These are phyloP conservation scores for Dactylorhiza incarnata DNA, from an alignment of 106 monocot genomes.

Conservation along the genomic window DNA sequence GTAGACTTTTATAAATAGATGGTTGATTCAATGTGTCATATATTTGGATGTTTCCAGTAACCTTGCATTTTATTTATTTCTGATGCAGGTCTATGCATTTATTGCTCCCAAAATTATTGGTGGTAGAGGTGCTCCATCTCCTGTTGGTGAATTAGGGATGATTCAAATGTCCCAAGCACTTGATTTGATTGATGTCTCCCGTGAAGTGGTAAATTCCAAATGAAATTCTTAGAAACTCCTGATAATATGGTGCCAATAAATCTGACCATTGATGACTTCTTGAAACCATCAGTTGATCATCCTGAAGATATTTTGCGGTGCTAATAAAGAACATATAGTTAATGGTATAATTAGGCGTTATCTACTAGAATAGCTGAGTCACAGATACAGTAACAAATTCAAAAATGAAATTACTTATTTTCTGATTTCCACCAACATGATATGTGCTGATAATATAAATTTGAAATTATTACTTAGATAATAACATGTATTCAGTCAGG, in stretches of 20 bases:
- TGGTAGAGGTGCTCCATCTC: slow-evolving; percentile 79
- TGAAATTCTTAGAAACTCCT: not conserved
- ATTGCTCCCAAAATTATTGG: slow-evolving; percentile 97
- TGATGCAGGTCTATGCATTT: slow-evolving; percentile 84
- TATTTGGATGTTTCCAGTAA: not conserved
- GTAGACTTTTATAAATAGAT: not conserved
- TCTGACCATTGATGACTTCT: not conserved
- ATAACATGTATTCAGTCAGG: too few species aligned
- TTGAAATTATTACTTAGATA: too few species aligned
- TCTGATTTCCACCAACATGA: too few species aligned
- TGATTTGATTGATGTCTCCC: slow-evolving; percentile 68
- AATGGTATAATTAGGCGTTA: not conserved
- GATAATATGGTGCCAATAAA: not conserved
- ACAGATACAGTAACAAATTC: too few species aligned
- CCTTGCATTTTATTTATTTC: not conserved
- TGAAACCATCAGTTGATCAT: not conserved
- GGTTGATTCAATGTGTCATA: not conserved
- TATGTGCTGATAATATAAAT: too few species aligned
- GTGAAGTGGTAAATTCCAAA: slow-evolving; percentile 46
- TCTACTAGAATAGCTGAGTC: not conserved
- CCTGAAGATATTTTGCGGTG: not conserved
- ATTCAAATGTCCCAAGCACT: slow-evolving; percentile 91
- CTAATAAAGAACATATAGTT: not conserved
- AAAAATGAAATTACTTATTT: too few species aligned
- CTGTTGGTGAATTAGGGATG: slow-evolving; percentile 96